Percentiles rank a stretch among this genome's conserved stretches.
phyloP scores from a whole-genome alignment of 768 basidiomycete species.

The Lactifluus pinguis region DNA sequence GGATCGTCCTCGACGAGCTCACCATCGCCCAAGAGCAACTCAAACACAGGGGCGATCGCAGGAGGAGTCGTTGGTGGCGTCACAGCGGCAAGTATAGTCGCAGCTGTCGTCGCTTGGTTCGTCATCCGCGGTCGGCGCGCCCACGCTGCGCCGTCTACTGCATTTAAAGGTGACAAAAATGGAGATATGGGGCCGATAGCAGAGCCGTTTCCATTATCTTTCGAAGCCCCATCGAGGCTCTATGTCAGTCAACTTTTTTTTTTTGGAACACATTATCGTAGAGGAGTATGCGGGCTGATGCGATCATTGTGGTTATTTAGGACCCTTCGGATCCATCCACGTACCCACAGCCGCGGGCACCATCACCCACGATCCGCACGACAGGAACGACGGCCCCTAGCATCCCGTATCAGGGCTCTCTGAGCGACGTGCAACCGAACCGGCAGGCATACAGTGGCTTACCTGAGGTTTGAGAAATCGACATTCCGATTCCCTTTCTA shows the following conservation, averaged over 20 bases:
- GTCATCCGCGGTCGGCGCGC: constrained; percentile 25
- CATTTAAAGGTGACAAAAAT: background rate
- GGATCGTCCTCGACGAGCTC: background rate
- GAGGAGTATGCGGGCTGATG: background rate
- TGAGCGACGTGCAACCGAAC: background rate
- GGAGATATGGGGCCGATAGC: background rate
- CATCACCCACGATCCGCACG: constrained; percentile 12
- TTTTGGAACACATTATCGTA: background rate
- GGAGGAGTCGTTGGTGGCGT: constrained; percentile 55
- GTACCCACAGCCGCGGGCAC: background rate
- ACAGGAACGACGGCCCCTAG: background rate
- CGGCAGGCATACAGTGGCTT: constrained; percentile 8
- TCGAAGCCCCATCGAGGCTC: constrained; percentile 2
- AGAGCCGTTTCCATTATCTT: background rate
- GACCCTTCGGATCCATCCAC: constrained; percentile 20
- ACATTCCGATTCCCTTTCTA: background rate
- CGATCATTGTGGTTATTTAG: background rate
- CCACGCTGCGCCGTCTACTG: constrained; percentile 18
- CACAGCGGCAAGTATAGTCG: constrained; percentile 36
- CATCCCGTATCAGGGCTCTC: background rate
- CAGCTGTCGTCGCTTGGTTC: constrained; percentile 33
- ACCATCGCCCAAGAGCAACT: background rate
- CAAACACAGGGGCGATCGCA: constrained; percentile 50
- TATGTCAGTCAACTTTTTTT: constrained; percentile 14
- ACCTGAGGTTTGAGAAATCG: constrained; percentile 11